Evolutionary conservation across 768 basidiomycete species (phyloP).

Genomic region (Russula sp.): DNA sequence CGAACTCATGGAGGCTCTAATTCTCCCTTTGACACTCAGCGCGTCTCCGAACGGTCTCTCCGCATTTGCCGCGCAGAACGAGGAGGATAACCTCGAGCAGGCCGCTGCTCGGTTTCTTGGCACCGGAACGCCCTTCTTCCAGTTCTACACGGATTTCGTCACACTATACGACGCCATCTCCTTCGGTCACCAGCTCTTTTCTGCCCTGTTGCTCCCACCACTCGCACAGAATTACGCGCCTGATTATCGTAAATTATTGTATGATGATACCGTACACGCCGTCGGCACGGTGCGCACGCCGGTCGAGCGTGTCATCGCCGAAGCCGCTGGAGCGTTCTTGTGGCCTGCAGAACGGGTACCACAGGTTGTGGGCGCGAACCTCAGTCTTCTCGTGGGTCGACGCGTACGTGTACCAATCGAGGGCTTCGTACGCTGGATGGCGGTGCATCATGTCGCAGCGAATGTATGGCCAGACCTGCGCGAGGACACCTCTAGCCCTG

Average conservation of each 20-base stretch:
- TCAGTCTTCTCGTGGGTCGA: slow-evolving; percentile 42
- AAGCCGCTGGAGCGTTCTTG: slow-evolving; percentile 52
- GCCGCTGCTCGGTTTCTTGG: slow-evolving; percentile 57
- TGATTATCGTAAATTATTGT: slow-evolving; percentile 81
- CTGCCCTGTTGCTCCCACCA: slow-evolving; percentile 66
- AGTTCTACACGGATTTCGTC: slow-evolving; percentile 88
- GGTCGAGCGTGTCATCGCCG: slow-evolving; percentile 44
- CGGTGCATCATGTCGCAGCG: slow-evolving; percentile 71
- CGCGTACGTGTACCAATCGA: slow-evolving; percentile 30
- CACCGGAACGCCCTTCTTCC: slow-evolving; percentile 72
- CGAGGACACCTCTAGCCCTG: neutral
- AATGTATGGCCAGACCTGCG: slow-evolving; percentile 65
- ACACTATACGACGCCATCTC: slow-evolving; percentile 88
- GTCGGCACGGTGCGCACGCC: slow-evolving; percentile 51
- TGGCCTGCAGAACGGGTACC: slow-evolving; percentile 62
- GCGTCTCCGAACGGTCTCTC: slow-evolving; percentile 23
- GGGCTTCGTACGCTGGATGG: slow-evolving; percentile 59
- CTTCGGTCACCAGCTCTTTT: slow-evolving; percentile 73
- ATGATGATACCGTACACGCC: slow-evolving; percentile 69
- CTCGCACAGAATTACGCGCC: slow-evolving; percentile 65
- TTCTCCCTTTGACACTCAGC: slow-evolving; percentile 46
- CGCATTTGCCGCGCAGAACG: slow-evolving; percentile 18
- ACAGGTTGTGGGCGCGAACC: slow-evolving; percentile 56
- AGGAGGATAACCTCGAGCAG: slow-evolving; percentile 37
- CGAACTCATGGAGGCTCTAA: slow-evolving; percentile 48